These are phyloP conservation scores for Plasmodium ovale DNA, from an alignment of 169 alveolate species.

Conservation along the genomic window DNA sequence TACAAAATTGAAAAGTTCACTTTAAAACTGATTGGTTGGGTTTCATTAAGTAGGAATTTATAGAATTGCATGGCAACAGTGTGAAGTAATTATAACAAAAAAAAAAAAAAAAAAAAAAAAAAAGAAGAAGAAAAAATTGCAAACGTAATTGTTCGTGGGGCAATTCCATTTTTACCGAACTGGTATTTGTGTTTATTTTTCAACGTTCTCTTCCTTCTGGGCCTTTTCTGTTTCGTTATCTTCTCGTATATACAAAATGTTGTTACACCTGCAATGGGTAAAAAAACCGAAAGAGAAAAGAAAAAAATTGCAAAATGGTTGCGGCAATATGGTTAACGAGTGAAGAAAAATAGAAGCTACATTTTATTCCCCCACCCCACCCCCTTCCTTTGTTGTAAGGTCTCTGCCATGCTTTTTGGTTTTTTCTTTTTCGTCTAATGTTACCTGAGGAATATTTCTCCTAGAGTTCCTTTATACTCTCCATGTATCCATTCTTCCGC, in stretches of 20 bases:
- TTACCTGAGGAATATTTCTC: constrained; percentile 89
- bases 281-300: neutral
- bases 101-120: too few relatives aligned
- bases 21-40: too few relatives aligned
- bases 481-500: constrained; percentile 96
- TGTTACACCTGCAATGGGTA: constrained; percentile 85
- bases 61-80: too few relatives aligned
- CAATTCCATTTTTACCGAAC: too few relatives aligned
- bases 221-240: constrained; percentile 85
- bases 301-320: neutral
- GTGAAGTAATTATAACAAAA: too few relatives aligned
- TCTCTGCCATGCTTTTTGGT: neutral
- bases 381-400: neutral
- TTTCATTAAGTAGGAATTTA: too few relatives aligned
- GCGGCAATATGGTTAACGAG: too few relatives aligned
- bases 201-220: constrained; percentile 16
- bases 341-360: neutral
- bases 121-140: too few relatives aligned
- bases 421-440: neutral
- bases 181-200: too few relatives aligned
- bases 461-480: constrained; percentile 92
- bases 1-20: too few relatives aligned
- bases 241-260: constrained; percentile 89
- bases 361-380: neutral
- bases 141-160: too few relatives aligned